Base-by-base conservation (phyloP, 176 grass and related monocot species). In the Pontederia crassipes region DNA sequence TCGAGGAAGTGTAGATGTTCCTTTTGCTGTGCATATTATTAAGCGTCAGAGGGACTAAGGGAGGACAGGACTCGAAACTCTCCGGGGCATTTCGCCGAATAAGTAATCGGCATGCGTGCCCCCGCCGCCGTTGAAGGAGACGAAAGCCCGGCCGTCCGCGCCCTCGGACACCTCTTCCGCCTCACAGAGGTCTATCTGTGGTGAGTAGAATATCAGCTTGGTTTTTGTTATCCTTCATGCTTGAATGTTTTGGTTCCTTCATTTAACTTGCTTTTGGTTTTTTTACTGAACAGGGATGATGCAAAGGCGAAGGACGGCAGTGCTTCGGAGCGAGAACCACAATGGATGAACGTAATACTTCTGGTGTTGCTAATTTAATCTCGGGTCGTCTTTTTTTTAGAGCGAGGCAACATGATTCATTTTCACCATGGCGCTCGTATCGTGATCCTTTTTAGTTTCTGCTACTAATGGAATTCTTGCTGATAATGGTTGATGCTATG, bases 131-230 rank as follows among this genome's bases (percentile, higher is more conserved):
- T 9, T 53, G 29, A 54, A 57, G 48, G 29, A 59, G 83, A 51
- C 62, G 66, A 78, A 0, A 49, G 64, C 17, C 64, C 73, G 17
- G 62, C 78, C 50, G 76, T 90, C 40, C 54, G 9, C 12, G 72
- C 74, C 72, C 83, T 90, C 11, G 86, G 91, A n/a, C 8, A 10
- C 26, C 83, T 85, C 68, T 87, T 90, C 58, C 77, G 66, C 45
- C 45, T 96, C 16, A 87, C 86, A 14, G 78, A 90, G 70, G 83
- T 85, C 13, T 70, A 82, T 69, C 59, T 96, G 28, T 85, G 83
- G 92, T 90, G 72, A 73, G 49, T 49, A 18, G 50, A 7, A 18
- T 12, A 59, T 16, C 28, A 12, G 57, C 18, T 58, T 40, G 16
- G 3, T 55, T 17, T 45, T 45, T 17, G 11, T 45, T 45, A 11